Base-by-base conservation (phyloP, 2,329 filamentous ascomycete species). In the Colletotrichum sp. region DNA sequence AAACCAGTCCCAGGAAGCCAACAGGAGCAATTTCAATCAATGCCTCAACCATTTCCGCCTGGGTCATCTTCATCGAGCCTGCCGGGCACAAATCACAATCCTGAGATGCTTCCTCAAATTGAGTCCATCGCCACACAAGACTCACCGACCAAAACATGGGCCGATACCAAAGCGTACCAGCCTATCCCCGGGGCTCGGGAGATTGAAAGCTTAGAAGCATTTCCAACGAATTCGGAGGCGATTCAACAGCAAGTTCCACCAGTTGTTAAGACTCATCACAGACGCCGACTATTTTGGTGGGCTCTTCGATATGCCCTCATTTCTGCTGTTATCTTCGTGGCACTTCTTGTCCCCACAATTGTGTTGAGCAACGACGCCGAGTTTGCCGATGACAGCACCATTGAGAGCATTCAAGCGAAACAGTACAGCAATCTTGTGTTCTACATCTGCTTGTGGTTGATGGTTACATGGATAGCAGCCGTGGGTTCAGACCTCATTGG, bases 391-490 rank as follows among this genome's bases (percentile, higher is more conserved):
- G 64, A 70, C 7, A 68, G 67, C 16, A 71, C 79, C 13, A 34
- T 67, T 2, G 69, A 72, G 6, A 39, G 61, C 12, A 74, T 77
- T 12, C 63, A 74, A 12, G 59, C 76, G 26, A 71, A 70, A 18
- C 74, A 77, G 57, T 71, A 75, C n/a, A 67, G 64, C n/a, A 77
- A 77, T 36, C 64, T 80, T 4, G 30, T 79, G 7, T 81, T 78
- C 55, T 80, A 78, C 39, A 66, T 81, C n/a, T 81, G 78, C 32
- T 7, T 73, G 1, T 81, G 80, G 77, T 68, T 81, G 3, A 21
- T 76, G 7, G 57, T 78, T 6, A 77, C 79, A 8, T 81, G 80
- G 81, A 12, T 81, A 2, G 77, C 72, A 13, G 72, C 79, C 5
- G 78, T 79, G 6, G 9, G 76, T 6, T 79, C 68, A 6, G 80